phyloP scores from a whole-genome alignment of 345 rosid species.

The Aquilaria malaccensis region DNA sequence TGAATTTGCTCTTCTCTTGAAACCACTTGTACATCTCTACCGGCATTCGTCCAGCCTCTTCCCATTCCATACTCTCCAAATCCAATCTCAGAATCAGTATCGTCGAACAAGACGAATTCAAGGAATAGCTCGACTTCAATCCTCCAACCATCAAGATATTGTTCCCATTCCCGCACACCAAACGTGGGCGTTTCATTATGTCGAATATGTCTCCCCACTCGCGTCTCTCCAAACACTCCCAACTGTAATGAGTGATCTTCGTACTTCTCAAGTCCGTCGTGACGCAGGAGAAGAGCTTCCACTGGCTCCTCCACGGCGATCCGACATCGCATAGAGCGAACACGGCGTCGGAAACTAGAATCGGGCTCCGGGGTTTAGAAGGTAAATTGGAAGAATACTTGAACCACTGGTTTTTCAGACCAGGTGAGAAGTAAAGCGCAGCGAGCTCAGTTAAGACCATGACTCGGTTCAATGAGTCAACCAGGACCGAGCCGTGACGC shows the following conservation, averaged over 20 bases:
- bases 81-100: conserved; percentile 70
- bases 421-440: conserved; percentile 50
- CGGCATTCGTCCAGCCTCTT: conserved; percentile 86
- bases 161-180: conserved; percentile 50
- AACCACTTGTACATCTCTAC: conserved; percentile 66
- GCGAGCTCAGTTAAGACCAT: conserved; percentile 82
- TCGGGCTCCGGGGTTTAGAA: conserved; percentile 80
- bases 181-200: conserved; percentile 72
- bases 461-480: conserved; percentile 57
- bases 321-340: conserved; percentile 81
- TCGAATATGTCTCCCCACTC: conserved; percentile 91
- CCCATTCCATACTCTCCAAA: conserved; percentile 80
- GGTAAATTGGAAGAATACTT: conserved; percentile 78
- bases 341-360: conserved; percentile 50
- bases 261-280: conserved; percentile 20
- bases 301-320: conserved; percentile 82
- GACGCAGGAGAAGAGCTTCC: conserved; percentile 71
- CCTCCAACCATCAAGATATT: conserved; percentile 79
- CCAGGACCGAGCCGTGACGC: conserved; percentile 71
- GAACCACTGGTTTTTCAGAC: conserved; percentile 39
- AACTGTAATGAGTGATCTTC: conserved; percentile 45
- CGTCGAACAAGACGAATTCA: conserved; percentile 75
- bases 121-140: conserved; percentile 56
- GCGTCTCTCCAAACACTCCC: conserved; percentile 68
- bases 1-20: conserved; percentile 68